Percentiles rank a stretch among this genome's conserved stretches.
Evolutionary conservation across 1,284 basidiomycete genomes (phyloP).

Genomic region (Xerocomus amazonicus): DNA sequence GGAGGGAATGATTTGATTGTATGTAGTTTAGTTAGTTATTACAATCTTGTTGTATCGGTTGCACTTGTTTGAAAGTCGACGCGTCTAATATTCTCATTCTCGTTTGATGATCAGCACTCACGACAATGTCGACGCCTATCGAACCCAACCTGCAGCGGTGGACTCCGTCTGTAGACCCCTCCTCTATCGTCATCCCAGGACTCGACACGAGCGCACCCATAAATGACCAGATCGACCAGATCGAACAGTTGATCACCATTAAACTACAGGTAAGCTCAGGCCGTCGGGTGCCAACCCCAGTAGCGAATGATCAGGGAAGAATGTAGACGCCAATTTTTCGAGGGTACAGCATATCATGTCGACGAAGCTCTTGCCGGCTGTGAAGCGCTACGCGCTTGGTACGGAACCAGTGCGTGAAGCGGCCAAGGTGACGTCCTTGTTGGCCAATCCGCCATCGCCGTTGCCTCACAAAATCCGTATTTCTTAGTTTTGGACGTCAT

Average conservation of each 20-base stretch:
- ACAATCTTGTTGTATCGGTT: not conserved
- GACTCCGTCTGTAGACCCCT: constrained; percentile 60
- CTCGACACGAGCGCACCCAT: constrained; percentile 73
- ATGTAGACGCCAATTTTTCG: constrained; percentile 92
- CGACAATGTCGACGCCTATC: constrained; percentile 35
- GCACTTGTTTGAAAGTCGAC: no score
- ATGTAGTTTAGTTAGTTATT: not conserved
- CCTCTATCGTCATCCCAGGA: constrained; percentile 66
- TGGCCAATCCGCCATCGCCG: no score
- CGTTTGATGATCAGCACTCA: not conserved
- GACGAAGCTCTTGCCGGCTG: constrained; percentile 76
- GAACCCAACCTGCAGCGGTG: constrained; percentile 55
- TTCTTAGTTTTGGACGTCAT: constrained; percentile 94
- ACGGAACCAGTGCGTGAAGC: constrained; percentile 87
- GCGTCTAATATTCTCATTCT: constrained; percentile 10
- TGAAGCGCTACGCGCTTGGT: constrained; percentile 84
- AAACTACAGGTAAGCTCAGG: constrained; percentile 63
- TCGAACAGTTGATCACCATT: constrained; percentile 92
- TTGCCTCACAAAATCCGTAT: no score
- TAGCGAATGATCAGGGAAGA: constrained; percentile 44
- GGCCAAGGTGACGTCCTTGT: constrained; percentile 60
- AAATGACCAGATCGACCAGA: constrained; percentile 87
- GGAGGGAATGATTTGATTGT: constrained; percentile 52
- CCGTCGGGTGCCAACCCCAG: not conserved
- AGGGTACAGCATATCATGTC: constrained; percentile 86